A percentile compares a stretch with the other conserved stretches of the same genome.
Evolutionary conservation across 2,329 filamentous ascomycete genomes (phyloP).

Genomic region (Aspergillus novoparasiticus): DNA sequence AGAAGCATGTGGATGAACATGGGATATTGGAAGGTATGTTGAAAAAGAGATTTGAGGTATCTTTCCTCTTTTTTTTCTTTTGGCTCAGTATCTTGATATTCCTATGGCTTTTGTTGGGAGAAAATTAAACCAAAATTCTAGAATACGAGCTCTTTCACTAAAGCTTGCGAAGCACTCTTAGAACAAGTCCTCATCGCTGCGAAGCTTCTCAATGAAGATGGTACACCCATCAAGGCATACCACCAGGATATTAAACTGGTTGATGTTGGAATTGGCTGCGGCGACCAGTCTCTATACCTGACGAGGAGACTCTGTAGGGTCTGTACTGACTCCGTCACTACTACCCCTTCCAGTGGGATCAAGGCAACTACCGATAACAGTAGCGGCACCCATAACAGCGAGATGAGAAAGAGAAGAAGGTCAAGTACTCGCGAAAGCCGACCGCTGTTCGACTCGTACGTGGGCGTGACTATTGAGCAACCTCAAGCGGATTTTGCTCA

Average conservation of each 20-base stretch:
- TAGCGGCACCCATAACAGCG: background rate
- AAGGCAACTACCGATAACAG: background rate
- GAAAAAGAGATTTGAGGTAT: background rate
- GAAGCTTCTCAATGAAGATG: slow-evolving; percentile 36
- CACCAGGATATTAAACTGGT: slow-evolving; percentile 32
- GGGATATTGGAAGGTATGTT: slow-evolving; percentile 58
- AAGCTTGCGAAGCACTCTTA: slow-evolving; percentile 55
- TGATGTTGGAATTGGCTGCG: slow-evolving; percentile 62
- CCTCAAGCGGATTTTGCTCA: slow-evolving; percentile 47
- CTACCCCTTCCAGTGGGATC: background rate
- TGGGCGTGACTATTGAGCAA: slow-evolving; percentile 56
- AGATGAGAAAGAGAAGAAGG: slow-evolving; percentile 18
- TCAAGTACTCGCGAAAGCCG: background rate
- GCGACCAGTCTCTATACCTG: slow-evolving; percentile 58
- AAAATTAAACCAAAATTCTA: slow-evolving; percentile 18
- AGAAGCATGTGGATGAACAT: slow-evolving; percentile 66
- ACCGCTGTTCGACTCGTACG: slow-evolving; percentile 47
- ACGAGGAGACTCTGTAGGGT: background rate
- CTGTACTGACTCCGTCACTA: background rate
- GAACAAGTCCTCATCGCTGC: slow-evolving; percentile 50
- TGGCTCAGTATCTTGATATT: background rate
- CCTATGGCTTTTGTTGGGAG: background rate
- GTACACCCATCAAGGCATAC: slow-evolving; percentile 9
- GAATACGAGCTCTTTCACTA: slow-evolving; percentile 41
- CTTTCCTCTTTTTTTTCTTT: no score